Base-by-base conservation (phyloP, 2,329 filamentous ascomycete genomes). In the Nemania sp. region DNA sequence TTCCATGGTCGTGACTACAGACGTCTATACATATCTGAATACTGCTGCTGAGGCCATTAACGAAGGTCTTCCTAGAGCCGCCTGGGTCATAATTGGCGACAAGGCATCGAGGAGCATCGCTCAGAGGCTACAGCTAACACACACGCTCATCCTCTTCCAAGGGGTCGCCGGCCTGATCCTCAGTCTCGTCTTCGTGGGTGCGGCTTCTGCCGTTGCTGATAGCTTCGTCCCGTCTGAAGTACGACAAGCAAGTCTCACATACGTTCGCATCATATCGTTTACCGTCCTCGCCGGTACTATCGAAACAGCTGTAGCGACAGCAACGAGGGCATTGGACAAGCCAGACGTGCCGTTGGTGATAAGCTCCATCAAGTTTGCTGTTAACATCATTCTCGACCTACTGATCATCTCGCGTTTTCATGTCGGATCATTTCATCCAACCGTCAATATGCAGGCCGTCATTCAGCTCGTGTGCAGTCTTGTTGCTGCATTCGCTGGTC, bases 81-180 rank as follows among this genome's bases (percentile, higher is more conserved):
- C 87, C 0, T 92, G 86, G 84, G 78, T 87, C 5, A 81, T 90
- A 58, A 90, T 91, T 58, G 88, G 87, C 7, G 87, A 91, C 72
- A 81, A 80, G 29, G 74, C 83, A 0, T 84, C 81, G 0, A 80
- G 87, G 1, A 76, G 77, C 0, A 71, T 81, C 0, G 60, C 74
- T 0, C 77, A 83, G 13, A 80, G 88, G 0, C 74, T 90, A 1
- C 75, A 79, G 3, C 79, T 91, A 1, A 80, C 87, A 0, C 81
- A 90, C 62, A 90, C 88, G 0, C 76, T 90, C 1, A 77, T 90
- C 2, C 75, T 87, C 11, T 81, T 88, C 64, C 88, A 91, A 68
- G 71, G 78, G 0, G 40, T 82, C 0, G 74, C 90, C 0, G 87
- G 87, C 0, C 60, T 85, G 0, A 72, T 88, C 21, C 78, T 90